phyloP scores from a whole-genome alignment of 352 stramenopile species.

The Thalassiosira exigua region DNA sequence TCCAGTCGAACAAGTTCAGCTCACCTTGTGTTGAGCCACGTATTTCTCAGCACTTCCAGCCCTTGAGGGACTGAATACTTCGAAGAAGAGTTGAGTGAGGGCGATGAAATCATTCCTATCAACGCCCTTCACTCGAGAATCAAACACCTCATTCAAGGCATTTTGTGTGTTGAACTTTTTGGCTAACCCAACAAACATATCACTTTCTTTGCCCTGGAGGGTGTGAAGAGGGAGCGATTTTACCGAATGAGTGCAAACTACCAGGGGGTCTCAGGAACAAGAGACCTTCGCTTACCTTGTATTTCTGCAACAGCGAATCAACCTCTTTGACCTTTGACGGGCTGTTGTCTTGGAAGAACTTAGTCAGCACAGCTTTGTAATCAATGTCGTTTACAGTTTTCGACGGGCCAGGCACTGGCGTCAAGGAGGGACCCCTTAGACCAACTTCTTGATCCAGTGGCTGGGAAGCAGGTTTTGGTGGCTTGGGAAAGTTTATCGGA shows the following conservation, averaged over 20 bases:
- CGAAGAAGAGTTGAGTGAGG: conserved; percentile 72
- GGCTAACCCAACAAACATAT: conserved; percentile 64
- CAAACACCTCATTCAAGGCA: conserved; percentile 57
- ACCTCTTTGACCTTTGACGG: conserved; percentile 66
- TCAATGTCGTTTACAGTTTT: too few species aligned
- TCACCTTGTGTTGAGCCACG: conserved; percentile 53
- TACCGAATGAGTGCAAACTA: neutral
- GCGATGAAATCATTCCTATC: conserved; percentile 42
- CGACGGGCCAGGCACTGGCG: too few species aligned
- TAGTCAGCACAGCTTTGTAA: conserved; percentile 68
- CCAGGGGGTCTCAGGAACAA: too few species aligned
- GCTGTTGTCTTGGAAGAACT: conserved; percentile 78
- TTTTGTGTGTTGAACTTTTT: conserved; percentile 67
- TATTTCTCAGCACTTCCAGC: conserved; percentile 43
- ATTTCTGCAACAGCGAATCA: conserved; percentile 52
- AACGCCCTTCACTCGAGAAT: conserved; percentile 34
- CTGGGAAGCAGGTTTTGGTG: too few species aligned
- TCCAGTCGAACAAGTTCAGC: too few species aligned
- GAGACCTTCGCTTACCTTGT: conserved; percentile 38
- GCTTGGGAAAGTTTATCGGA: too few species aligned
- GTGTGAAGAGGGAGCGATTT: neutral
- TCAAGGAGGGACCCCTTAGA: too few species aligned
- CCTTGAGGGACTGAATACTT: conserved; percentile 76
- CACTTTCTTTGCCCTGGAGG: conserved; percentile 56
- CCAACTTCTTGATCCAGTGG: too few species aligned